Conservation (phyloP, 768 basidiomycete species). For the Auricularia heimuer region DNA sequence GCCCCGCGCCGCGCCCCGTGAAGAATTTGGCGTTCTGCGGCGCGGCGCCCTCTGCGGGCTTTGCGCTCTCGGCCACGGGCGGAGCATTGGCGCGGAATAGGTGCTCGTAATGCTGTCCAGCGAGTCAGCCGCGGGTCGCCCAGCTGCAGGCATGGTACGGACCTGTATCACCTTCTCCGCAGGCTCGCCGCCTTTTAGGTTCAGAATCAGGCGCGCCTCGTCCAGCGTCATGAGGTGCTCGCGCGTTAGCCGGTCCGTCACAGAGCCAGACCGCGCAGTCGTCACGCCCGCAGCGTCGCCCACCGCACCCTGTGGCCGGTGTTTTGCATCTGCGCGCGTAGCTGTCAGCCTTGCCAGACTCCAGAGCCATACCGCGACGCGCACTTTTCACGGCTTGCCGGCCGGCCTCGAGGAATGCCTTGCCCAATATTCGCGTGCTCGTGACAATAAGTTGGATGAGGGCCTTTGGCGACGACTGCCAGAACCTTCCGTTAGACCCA, state of each 20-base stretch:
- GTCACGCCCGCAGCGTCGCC: conserved; percentile 65
- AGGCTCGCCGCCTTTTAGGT: conserved; percentile 64
- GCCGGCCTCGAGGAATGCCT: conserved; percentile 84
- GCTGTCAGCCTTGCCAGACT: not conserved
- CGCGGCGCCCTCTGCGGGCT: conserved; percentile 26
- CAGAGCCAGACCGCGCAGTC: conserved; percentile 61
- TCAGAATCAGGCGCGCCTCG: conserved; percentile 89
- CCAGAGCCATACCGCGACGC: conserved; percentile 15
- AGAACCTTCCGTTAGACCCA: not conserved
- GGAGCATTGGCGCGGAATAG: conserved; percentile 85
- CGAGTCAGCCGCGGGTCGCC: not conserved
- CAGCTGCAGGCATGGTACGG: conserved; percentile 12
- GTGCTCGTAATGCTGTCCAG: conserved; percentile 75
- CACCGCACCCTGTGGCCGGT: conserved; percentile 60
- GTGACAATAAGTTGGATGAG: conserved; percentile 72
- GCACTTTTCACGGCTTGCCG: conserved; percentile 88
- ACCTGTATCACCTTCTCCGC: conserved; percentile 69
- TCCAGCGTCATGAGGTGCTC: conserved; percentile 90
- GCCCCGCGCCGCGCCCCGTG: conserved; percentile 32
- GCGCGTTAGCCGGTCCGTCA: conserved; percentile 72
- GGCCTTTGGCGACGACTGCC: conserved; percentile 67
- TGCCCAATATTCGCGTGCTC: conserved; percentile 77
- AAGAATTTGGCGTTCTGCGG: conserved; percentile 23
- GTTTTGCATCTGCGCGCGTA: conserved; percentile 60
- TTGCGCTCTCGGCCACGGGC: conserved; percentile 16